These are phyloP conservation scores for Actinomortierella wolfii DNA, from an alignment of 371 early-diverging fungal genomes.

Conservation along the genomic window DNA sequence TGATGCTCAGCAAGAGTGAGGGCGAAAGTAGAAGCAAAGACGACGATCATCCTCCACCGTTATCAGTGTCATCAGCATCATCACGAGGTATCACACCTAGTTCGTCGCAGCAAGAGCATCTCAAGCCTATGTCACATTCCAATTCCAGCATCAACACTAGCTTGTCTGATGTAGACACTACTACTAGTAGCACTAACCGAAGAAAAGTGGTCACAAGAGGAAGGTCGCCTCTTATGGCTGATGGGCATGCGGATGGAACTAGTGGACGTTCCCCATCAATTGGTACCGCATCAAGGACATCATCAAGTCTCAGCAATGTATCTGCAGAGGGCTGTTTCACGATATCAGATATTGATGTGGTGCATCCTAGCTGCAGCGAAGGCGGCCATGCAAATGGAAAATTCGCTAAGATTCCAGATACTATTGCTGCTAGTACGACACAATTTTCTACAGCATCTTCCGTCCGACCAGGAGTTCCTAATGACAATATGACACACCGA, in stretches of 20 bases:
- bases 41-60: too few species aligned
- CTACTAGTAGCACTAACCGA: neutral
- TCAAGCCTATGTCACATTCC: neutral
- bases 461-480: too few species aligned
- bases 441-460: too few species aligned
- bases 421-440: too few species aligned
- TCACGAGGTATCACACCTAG: too few species aligned
- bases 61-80: too few species aligned
- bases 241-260: neutral
- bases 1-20: slow-evolving; percentile 1
- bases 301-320: too few species aligned
- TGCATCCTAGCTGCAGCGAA: neutral
- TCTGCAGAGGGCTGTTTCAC: too few species aligned
- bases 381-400: neutral
- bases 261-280: neutral
- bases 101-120: neutral
- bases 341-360: neutral
- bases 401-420: neutral
- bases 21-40: too few species aligned
- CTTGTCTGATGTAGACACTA: neutral
- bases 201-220: neutral
- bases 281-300: too few species aligned
- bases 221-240: neutral
- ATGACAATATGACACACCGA: neutral
- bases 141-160: neutral